Evolutionary conservation across 805 yeast species (phyloP), one percentile per base, ranked within the genome.

Genomic region (Metschnikowia cubensis): DNA sequence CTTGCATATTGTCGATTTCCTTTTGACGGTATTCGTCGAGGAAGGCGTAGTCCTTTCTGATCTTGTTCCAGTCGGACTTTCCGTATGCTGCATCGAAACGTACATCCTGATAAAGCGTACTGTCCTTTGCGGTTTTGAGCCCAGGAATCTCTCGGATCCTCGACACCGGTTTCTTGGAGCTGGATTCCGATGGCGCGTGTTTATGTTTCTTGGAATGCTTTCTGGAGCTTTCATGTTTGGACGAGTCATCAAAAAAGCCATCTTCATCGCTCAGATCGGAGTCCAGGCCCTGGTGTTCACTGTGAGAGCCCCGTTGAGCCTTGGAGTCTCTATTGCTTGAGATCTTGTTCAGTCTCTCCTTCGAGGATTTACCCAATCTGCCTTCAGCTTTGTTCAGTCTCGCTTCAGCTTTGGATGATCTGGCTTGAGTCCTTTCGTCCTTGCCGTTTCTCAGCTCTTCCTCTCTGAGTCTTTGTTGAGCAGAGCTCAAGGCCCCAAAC

Each of bases 11-110:
- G 2, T 68, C 57, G 35, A 94, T 75, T 64, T 94, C 99, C 7
- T 74, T 66, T 55, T 84, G 75, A 65, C 98, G 78, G 65, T 94
- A 94, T 36, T 86, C 90, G 66, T 90, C 96, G 50, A 94, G 70
- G 63, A 94, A 94, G 40, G 81, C 78, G 70, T 94, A 94, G 61
- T 92, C 84, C 60, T 82, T 80, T 52, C 97, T 75, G 15, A 87
- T 79, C 51, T 76, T 74, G 32, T 74, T 70, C 51, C 80, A 69
- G 63, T 91, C 92, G 0, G 94, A 88, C 59, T 82, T 85, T 50
- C 98, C 98, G 55, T 82, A 82, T 0, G 96, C 90, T 2, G 92
- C 79, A 66, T 94, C 97, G 65, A 94, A 94, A 58, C 99, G 76
- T 33, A 95, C 85, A 70, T 94, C 99, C 44, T 81, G 77, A 63